Conservation (phyloP, 1,284 basidiomycete genomes). For the Trametes versicolor region DNA sequence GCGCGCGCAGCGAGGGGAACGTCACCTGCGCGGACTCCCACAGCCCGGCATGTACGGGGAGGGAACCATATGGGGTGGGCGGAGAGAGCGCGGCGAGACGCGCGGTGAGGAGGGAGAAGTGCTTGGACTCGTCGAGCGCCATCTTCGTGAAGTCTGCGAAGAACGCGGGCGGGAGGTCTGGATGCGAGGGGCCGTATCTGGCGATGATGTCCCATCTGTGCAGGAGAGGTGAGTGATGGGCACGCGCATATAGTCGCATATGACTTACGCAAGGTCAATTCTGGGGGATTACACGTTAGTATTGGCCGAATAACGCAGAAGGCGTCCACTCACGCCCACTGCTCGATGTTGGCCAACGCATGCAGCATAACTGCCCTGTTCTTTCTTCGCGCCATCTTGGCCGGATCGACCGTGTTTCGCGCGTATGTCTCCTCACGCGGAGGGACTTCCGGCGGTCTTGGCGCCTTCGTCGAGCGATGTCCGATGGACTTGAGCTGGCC, state of each 20-base stretch:
- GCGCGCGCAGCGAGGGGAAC: slow-evolving; percentile 73
- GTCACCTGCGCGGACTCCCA: slow-evolving; percentile 88
- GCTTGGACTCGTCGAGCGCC: slow-evolving; percentile 89
- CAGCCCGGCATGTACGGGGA: slow-evolving; percentile 80
- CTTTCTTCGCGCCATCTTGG: slow-evolving; percentile 69
- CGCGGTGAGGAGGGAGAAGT: slow-evolving; percentile 70
- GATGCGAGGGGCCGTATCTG: slow-evolving; percentile 72
- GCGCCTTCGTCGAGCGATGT: slow-evolving; percentile 58
- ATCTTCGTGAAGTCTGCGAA: slow-evolving; percentile 85
- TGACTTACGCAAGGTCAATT: slow-evolving; percentile 77
- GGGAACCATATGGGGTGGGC: slow-evolving; percentile 78
- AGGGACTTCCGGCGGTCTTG: slow-evolving; percentile 74
- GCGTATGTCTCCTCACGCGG: slow-evolving; percentile 65
- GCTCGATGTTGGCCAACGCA: slow-evolving; percentile 90
- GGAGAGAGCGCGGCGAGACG: slow-evolving; percentile 71
- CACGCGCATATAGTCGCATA: not conserved
- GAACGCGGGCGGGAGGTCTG: slow-evolving; percentile 74
- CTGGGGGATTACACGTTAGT: slow-evolving; percentile 45
- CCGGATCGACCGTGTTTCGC: slow-evolving; percentile 69
- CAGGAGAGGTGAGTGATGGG: slow-evolving; percentile 11
- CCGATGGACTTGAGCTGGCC: slow-evolving; percentile 76
- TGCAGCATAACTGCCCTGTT: slow-evolving; percentile 82
- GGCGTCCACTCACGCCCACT: slow-evolving; percentile 81
- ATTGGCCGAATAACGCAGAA: not conserved
- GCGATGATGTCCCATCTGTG: slow-evolving; percentile 86